Evolutionary conservation across 208 protist genomes (phyloP), one percentile per base, ranked within the genome.

Genomic region (Acanthamoeba castellanii): DNA sequence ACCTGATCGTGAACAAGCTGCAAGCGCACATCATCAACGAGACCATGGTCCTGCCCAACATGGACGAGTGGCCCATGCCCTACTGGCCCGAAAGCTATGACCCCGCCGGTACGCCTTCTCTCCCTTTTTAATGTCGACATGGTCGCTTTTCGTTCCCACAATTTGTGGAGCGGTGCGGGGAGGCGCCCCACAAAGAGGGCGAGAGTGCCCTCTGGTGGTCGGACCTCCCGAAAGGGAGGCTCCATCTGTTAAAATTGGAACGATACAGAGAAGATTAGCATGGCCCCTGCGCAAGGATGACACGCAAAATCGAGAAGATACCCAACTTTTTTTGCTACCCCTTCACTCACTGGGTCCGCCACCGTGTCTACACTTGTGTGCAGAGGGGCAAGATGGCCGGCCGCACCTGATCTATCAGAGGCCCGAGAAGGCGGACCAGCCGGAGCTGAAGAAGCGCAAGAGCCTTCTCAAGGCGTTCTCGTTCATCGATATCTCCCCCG

Each of bases 11-110:
- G 57, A 91, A 91, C 59, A 91, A 91, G 57, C 57, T 91, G 50
- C 50, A 91, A 91, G 50, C 55, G 84, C 57, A 64, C 34, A 91
- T 91, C 47, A 70, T 91, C 42, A 91, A 72, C 50, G 84, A 91
- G 59, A 91, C 50, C 16, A 91, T 91, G 84, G 84, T 91, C 13
- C 55, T 91, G 9, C 84, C 84, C 50, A 91, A 91, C 42, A 91
- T 91, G 84, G 84, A 91, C 42, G 84, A 91, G 59, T 91, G 84
- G 84, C 84, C 84, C 34, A 72, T 91, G 59, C 84, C 84, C 59
- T 91, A 91, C 57, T 91, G 84, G 84, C 84, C 84, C 30, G 84
- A 91, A 25, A 85, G 76, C 76, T 85, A 85, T 37, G 76, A 85
- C 76, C 76, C 76, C 22, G 42, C 76, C 20, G 76, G 76, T 85